These are phyloP conservation scores for Trypanosoma congolense DNA, from an alignment of 208 protist species.

Conservation along the genomic window DNA sequence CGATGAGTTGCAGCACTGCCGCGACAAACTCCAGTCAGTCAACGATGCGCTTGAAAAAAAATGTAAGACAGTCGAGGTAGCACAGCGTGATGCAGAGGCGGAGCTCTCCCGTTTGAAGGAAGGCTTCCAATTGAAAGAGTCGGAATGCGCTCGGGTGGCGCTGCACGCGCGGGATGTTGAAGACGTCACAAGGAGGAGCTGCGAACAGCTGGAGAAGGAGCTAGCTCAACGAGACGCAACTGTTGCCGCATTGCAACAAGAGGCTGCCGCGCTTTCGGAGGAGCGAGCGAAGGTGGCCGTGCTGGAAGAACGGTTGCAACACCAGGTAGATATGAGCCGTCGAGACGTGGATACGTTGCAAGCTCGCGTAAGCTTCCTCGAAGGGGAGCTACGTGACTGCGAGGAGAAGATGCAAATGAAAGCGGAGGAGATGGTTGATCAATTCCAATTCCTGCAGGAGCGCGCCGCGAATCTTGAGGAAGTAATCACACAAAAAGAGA, in stretches of 20 bases:
- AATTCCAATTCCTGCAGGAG: conserved; percentile 9
- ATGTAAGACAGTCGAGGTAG: conserved; percentile 8
- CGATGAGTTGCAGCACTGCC: conserved; percentile 16
- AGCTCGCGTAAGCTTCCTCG: conserved; percentile 7
- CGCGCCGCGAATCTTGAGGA: conserved; percentile 24
- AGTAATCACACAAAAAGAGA: conserved; percentile 24
- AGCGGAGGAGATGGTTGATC: conserved; percentile 15
- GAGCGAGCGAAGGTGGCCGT: conserved; percentile 42
- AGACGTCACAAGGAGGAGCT: conserved; percentile 35
- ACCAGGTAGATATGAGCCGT: conserved; percentile 26
- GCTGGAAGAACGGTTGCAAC: conserved; percentile 44
- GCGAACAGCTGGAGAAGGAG: conserved; percentile 40
- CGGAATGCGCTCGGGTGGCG: conserved; percentile 33
- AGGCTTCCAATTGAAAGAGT: conserved; percentile 28
- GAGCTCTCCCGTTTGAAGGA: conserved; percentile 25
- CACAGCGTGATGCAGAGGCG: conserved; percentile 28
- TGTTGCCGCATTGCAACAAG: conserved; percentile 42
- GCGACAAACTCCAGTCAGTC: conserved; percentile 15
- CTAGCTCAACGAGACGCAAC: conserved; percentile 35
- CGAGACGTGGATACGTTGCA: conserved; percentile 5
- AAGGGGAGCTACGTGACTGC: conserved; percentile 24
- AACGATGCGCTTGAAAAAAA: conserved; percentile 9
- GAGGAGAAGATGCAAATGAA: conserved; percentile 21
- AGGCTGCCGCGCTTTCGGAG: conserved; percentile 44
- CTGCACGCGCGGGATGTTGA: conserved; percentile 60